phyloP scores from a whole-genome alignment of 768 basidiomycete species.

The Tephrocybe sp. region DNA sequence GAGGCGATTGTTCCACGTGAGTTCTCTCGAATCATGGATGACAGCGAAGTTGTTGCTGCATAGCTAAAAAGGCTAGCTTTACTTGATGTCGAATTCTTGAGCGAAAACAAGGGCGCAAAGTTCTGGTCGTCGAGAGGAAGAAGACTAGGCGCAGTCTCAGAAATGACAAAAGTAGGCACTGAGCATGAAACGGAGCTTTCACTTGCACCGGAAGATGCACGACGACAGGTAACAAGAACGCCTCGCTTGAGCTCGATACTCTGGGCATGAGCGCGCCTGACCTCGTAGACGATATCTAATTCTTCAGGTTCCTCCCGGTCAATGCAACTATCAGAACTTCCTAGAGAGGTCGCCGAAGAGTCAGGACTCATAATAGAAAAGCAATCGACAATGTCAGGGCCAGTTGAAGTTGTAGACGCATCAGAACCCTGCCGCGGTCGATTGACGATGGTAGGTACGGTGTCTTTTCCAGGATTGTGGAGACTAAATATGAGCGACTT shows the following conservation, averaged over 20 bases:
- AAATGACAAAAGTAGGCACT: conserved; percentile 23
- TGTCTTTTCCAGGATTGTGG: conserved; percentile 20
- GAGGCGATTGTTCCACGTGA: conserved; percentile 16
- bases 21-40: conserved; percentile 17
- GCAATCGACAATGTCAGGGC: conserved; percentile 18
- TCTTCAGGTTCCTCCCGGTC: conserved; percentile 16
- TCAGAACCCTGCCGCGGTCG: conserved; percentile 29
- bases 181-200: conserved; percentile 3
- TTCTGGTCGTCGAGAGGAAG: conserved; percentile 5
- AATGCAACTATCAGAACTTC: conserved; percentile 18
- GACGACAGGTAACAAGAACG: conserved; percentile 34
- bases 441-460: conserved; percentile 6
- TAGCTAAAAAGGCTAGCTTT: conserved; percentile 1
- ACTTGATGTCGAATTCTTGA: conserved; percentile 5
- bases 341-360: conserved; percentile 23
- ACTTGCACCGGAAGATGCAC: conserved; percentile 12
- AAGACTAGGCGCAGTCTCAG: conserved; percentile 15
- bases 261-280: conserved; percentile 45
- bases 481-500: conserved; percentile 23
- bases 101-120: conserved; percentile 8
- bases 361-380: conserved; percentile 15
- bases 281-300: conserved; percentile 38
- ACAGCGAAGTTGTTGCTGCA: conserved; percentile 11
- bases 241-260: conserved; percentile 51
- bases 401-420: conserved; percentile 27